Evolutionary conservation across 192 early-diverging fungal species (phyloP).

Genomic region (Backusella circina): DNA sequence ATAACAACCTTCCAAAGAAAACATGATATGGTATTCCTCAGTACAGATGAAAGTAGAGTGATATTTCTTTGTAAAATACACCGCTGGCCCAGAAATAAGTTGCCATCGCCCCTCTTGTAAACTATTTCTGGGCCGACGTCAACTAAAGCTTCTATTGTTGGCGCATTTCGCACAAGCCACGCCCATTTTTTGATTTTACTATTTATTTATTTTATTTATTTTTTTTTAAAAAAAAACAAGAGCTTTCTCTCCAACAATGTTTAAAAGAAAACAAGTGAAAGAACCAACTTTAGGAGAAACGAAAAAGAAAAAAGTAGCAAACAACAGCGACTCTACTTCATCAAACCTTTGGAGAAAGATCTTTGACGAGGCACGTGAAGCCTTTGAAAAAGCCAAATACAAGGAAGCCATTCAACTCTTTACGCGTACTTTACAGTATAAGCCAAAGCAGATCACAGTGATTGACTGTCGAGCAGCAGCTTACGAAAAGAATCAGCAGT

Average conservation of each 20-base stretch:
- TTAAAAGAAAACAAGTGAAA: background rate
- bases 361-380: background rate
- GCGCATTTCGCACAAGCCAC: no score
- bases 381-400: background rate
- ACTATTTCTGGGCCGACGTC: no score
- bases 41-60: no score
- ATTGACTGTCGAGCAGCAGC: constrained; percentile 7
- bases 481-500: background rate
- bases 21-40: no score
- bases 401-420: background rate
- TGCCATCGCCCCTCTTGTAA: no score
- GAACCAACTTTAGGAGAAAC: background rate
- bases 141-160: no score
- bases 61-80: no score
- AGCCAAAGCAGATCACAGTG: background rate
- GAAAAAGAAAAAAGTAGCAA: background rate
- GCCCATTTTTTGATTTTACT: no score
- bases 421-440: background rate
- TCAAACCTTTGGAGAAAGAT: background rate
- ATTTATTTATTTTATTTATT: background rate
- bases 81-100: no score
- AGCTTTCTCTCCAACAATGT: background rate
- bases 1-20: no score
- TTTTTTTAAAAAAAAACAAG: background rate
- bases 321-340: background rate